Percentiles rank a stretch among this genome's conserved stretches.
These are phyloP conservation scores for Pinus tabuliformis DNA, from an alignment of 75 land plant species.

Conservation along the genomic window DNA sequence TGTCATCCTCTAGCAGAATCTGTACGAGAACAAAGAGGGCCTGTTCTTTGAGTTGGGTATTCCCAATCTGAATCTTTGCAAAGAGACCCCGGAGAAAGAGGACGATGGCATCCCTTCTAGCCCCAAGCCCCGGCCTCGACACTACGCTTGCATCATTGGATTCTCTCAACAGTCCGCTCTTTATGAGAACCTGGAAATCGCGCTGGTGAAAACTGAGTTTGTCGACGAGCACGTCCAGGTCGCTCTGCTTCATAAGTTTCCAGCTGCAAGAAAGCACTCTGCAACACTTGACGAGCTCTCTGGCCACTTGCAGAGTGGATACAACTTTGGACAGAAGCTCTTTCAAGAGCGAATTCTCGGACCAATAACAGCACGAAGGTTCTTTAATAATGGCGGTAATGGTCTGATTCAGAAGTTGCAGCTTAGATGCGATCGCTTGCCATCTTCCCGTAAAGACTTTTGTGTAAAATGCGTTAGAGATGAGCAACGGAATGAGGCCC, in stretches of 20 bases:
- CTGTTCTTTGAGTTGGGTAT: conserved; percentile 30
- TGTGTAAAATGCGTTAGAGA: conserved; percentile 25
- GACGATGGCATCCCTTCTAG: conserved; percentile 39
- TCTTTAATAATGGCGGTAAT: conserved; percentile 8
- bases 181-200: conserved; percentile 26
- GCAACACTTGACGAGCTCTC: conserved; percentile 40
- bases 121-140: conserved; percentile 25
- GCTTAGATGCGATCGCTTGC: conserved; percentile 32
- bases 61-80: conserved; percentile 66
- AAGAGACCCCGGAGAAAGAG: conserved; percentile 51
- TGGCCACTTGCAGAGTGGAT: conserved; percentile 30
- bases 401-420: conserved; percentile 30
- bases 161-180: conserved; percentile 29
- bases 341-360: not conserved
- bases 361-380: conserved; percentile 9
- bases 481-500: conserved; percentile 19
- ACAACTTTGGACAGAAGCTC: conserved; percentile 11
- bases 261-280: conserved; percentile 53
- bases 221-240: conserved; percentile 42
- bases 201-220: conserved; percentile 47
- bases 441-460: conserved; percentile 42
- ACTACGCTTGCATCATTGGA: conserved; percentile 35
- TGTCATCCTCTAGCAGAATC: conserved; percentile 52
- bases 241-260: conserved; percentile 79
- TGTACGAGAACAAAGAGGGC: conserved; percentile 43